Conservation (phyloP, 2,329 filamentous ascomycete genomes). For the Aspergillus pseudoglaucus region DNA sequence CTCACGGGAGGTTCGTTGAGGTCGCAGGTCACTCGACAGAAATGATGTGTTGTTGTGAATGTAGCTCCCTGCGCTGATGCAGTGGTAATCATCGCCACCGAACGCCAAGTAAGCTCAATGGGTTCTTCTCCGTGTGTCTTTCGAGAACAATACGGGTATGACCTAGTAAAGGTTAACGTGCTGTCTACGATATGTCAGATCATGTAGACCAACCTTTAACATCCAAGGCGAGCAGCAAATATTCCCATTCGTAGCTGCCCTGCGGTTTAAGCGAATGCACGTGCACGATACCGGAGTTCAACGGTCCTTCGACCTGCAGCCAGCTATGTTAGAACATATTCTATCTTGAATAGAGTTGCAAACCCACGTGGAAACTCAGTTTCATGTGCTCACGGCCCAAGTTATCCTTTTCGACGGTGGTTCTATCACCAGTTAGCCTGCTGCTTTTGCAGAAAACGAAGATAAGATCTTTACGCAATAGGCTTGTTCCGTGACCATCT, state of each 20-base stretch:
- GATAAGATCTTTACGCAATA: slow-evolving; percentile 44
- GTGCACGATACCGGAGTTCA: slow-evolving; percentile 65
- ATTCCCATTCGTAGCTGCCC: slow-evolving; percentile 63
- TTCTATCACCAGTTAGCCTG: slow-evolving; percentile 49
- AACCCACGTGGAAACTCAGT: slow-evolving; percentile 74
- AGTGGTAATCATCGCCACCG: slow-evolving; percentile 32
- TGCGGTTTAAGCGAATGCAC: slow-evolving; percentile 69
- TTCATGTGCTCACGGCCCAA: slow-evolving; percentile 72
- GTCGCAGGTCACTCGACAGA: background rate
- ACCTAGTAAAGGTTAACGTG: slow-evolving; percentile 18
- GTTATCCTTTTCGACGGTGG: slow-evolving; percentile 61
- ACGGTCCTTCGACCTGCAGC: slow-evolving; percentile 65
- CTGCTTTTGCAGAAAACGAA: too few species aligned
- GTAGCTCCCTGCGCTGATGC: too few species aligned
- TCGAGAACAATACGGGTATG: slow-evolving; percentile 42
- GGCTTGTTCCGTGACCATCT: slow-evolving; percentile 67
- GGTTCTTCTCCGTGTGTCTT: slow-evolving; percentile 36
- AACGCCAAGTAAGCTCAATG: slow-evolving; percentile 47
- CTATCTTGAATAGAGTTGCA: background rate
- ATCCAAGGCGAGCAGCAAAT: slow-evolving; percentile 74
- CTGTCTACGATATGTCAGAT: background rate
- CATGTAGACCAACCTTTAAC: slow-evolving; percentile 52
- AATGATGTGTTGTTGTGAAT: too few species aligned
- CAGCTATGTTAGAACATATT: slow-evolving; percentile 14
- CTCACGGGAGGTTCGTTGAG: too few species aligned